A percentile compares a stretch with the other conserved stretches of the same genome.
These are phyloP conservation scores for Citrullus mucosospermus DNA, from an alignment of 306 rosid genomes.

Conservation along the genomic window DNA sequence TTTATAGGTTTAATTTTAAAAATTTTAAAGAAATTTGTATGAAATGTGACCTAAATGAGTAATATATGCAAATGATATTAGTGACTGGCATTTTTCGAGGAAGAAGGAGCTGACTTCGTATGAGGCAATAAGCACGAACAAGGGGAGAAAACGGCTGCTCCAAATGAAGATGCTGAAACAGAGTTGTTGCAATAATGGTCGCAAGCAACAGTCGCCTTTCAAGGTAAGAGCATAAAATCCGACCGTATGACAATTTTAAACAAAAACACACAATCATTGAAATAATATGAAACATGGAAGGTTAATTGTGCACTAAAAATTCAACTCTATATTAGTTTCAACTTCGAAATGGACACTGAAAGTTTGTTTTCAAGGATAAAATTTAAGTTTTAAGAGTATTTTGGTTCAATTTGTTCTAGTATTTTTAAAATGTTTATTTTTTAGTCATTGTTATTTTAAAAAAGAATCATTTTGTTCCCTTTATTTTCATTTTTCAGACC, in stretches of 20 bases:
- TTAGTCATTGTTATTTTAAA: too few relatives aligned
- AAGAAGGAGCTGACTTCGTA: not conserved
- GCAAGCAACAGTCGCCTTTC: not conserved
- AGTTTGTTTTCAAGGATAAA: too few relatives aligned
- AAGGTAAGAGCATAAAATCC: not conserved
- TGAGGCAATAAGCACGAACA: not conserved
- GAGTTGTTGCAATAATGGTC: not conserved
- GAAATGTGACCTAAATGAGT: too few relatives aligned
- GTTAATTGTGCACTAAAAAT: not conserved
- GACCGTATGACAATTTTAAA: not conserved
- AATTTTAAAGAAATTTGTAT: too few relatives aligned
- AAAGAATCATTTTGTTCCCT: too few relatives aligned
- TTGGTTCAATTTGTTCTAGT: too few relatives aligned
- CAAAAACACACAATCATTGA: not conserved
- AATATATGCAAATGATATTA: too few relatives aligned
- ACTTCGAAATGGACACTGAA: too few relatives aligned
- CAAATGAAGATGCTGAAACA: not conserved
- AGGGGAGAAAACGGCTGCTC: not conserved
- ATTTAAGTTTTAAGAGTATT: too few relatives aligned
- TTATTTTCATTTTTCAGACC: too few relatives aligned
- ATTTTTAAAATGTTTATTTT: too few relatives aligned
- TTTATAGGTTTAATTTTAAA: too few relatives aligned
- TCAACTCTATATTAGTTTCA: not conserved
- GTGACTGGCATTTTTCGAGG: not conserved
- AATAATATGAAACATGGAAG: not conserved